Percentiles rank a stretch among this genome's conserved stretches.
Conservation (phyloP, 2,329 filamentous ascomycete species). For the Xylariomycetidae sp. region DNA sequence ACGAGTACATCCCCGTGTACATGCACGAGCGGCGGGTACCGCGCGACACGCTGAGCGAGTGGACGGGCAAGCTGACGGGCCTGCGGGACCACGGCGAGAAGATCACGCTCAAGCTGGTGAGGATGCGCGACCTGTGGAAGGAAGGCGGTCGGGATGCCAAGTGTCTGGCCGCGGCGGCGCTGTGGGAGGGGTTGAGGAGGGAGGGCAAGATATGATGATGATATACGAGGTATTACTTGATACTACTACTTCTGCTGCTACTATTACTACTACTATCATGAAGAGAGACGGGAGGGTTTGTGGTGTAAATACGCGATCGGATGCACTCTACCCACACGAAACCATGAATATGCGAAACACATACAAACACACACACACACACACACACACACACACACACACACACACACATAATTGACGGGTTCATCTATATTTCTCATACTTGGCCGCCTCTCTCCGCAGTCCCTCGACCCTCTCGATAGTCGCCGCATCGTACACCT, state of each 20-base stretch:
- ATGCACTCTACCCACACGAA: too few relatives aligned
- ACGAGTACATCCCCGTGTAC: slow-evolving; percentile 57
- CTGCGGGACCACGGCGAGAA: slow-evolving; percentile 55
- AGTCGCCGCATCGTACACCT: slow-evolving; percentile 68
- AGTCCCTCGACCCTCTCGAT: slow-evolving; percentile 63
- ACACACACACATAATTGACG: too few relatives aligned
- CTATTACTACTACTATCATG: too few relatives aligned
- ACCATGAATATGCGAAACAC: too few relatives aligned
- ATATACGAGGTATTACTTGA: slow-evolving; percentile 32
- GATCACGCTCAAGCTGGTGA: slow-evolving; percentile 57
- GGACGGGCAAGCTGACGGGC: slow-evolving; percentile 55
- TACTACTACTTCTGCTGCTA: slow-evolving; percentile 54
- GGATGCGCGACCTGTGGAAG: slow-evolving; percentile 51
- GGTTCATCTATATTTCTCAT: slow-evolving; percentile 45
- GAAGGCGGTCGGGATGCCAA: slow-evolving; percentile 56
- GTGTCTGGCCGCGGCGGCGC: slow-evolving; percentile 52
- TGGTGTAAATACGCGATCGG: too few relatives aligned
- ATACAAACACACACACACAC: too few relatives aligned
- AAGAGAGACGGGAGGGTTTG: too few relatives aligned
- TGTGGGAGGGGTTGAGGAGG: slow-evolving; percentile 52
- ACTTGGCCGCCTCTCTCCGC: slow-evolving; percentile 61
- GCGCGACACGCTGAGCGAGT: slow-evolving; percentile 45
- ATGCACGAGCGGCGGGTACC: slow-evolving; percentile 50
- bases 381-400: too few relatives aligned
- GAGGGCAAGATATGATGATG: slow-evolving; percentile 31